Evolutionary conservation across 495 filamentous ascomycete species (phyloP).

Genomic region (Opeltia flavorubescens): DNA sequence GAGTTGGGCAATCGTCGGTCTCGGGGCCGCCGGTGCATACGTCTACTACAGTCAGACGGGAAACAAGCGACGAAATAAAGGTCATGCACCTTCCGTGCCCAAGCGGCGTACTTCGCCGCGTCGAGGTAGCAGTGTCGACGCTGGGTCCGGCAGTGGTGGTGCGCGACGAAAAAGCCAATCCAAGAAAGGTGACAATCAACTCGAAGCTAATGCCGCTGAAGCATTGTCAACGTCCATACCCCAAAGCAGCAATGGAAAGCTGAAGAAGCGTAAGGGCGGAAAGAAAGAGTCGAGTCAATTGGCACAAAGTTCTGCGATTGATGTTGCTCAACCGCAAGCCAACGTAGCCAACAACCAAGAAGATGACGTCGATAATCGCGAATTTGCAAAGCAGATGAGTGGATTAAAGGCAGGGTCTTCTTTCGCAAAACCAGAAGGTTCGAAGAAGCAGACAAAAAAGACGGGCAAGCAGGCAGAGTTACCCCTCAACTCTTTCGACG

Average conservation of each 20-base stretch:
- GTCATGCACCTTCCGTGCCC: constrained; percentile 1
- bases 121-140: background rate
- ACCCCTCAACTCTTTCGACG: constrained; percentile 7
- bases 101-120: constrained; percentile 2
- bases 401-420: constrained; percentile 50
- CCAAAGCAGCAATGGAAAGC: constrained; percentile 2
- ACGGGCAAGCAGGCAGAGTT: constrained; percentile 11
- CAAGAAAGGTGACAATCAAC: constrained; percentile 10
- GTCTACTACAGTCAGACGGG: constrained; percentile 12
- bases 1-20: constrained; percentile 14
- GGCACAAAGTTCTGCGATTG: constrained; percentile 8
- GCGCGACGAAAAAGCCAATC: constrained; percentile 7
- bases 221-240: constrained; percentile 6
- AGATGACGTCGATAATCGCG: constrained; percentile 49
- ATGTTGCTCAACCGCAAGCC: constrained; percentile 2
- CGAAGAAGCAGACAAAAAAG: constrained; percentile 43
- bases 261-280: constrained; percentile 11
- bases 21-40: constrained; percentile 6
- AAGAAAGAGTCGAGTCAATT: constrained; percentile 10
- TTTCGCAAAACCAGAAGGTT: constrained; percentile 23
- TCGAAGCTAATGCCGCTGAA: constrained; percentile 5
- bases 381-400: constrained; percentile 58
- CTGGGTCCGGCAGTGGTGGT: background rate
- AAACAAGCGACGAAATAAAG: constrained; percentile 7
- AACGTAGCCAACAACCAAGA: constrained; percentile 30